Percentiles rank a stretch among this genome's conserved stretches.
These are phyloP conservation scores for Suillus plorans DNA, from an alignment of 768 basidiomycete genomes.

Conservation along the genomic window DNA sequence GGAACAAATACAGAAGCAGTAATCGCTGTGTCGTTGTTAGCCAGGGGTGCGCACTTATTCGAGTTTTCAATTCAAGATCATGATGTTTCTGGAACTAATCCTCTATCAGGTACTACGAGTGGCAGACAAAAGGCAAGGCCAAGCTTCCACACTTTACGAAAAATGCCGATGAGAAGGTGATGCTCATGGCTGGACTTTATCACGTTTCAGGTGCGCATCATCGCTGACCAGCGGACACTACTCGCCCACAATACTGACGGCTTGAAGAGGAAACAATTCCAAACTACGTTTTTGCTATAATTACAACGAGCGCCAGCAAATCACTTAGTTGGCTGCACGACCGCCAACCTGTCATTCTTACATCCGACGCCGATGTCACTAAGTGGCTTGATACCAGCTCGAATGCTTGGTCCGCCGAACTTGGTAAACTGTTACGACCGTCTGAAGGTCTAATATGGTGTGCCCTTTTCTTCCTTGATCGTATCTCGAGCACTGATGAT, in stretches of 20 bases:
- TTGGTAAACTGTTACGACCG: slow-evolving; percentile 61
- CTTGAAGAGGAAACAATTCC: slow-evolving; percentile 49
- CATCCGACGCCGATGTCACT: slow-evolving; percentile 54
- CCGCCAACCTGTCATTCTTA: slow-evolving; percentile 82
- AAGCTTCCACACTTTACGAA: slow-evolving; percentile 83
- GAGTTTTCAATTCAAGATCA: not conserved
- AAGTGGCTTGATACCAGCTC: slow-evolving; percentile 81
- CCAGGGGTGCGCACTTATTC: slow-evolving; percentile 53
- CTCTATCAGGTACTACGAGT: slow-evolving; percentile 83
- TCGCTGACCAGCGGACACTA: not conserved
- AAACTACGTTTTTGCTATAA: slow-evolving; percentile 84
- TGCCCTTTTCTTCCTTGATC: slow-evolving; percentile 18
- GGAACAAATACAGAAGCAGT: slow-evolving; percentile 77
- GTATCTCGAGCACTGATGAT: not conserved
- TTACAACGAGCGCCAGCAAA: slow-evolving; percentile 76
- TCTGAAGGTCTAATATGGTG: slow-evolving; percentile 74
- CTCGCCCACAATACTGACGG: not conserved
- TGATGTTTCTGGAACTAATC: not conserved
- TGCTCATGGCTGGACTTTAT: slow-evolving; percentile 89
- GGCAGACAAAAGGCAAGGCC: slow-evolving; percentile 81
- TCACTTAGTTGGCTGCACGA: slow-evolving; percentile 88
- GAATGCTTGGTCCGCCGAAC: slow-evolving; percentile 59
- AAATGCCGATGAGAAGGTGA: slow-evolving; percentile 56
- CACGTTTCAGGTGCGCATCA: slow-evolving; percentile 38
- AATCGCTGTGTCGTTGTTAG: slow-evolving; percentile 86